These are phyloP conservation scores for Parafenestella ontariensis DNA, from an alignment of 2,329 filamentous ascomycete genomes.

Conservation along the genomic window DNA sequence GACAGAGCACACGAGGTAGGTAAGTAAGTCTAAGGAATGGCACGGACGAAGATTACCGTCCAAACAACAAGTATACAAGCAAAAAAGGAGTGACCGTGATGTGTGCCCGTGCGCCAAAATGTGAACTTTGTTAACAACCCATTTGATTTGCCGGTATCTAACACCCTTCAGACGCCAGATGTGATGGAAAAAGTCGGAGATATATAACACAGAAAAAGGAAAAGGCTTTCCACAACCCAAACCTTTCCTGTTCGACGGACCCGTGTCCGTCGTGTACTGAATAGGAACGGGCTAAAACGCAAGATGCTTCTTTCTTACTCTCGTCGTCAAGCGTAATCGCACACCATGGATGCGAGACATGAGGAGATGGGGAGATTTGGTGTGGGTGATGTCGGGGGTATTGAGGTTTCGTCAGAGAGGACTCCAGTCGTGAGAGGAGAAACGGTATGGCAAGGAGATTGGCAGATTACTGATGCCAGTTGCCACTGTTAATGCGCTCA, in stretches of 20 bases:
- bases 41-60: slow-evolving; percentile 16
- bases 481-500: slow-evolving; percentile 7
- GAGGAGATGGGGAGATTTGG: slow-evolving; percentile 20
- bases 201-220: slow-evolving; percentile 32
- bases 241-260: neutral
- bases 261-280: slow-evolving; percentile 3
- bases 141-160: slow-evolving; percentile 23
- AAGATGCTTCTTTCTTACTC: slow-evolving; percentile 30
- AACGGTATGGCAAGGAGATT: slow-evolving; percentile 9
- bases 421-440: slow-evolving; percentile 17
- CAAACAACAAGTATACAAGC: slow-evolving; percentile 6
- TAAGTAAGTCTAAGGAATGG: slow-evolving; percentile 4
- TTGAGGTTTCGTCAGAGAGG: slow-evolving; percentile 18
- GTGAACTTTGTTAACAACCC: slow-evolving; percentile 14
- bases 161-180: slow-evolving; percentile 16
- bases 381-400: slow-evolving; percentile 16
- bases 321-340: slow-evolving; percentile 38
- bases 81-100: slow-evolving; percentile 16
- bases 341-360: slow-evolving; percentile 25
- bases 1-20: neutral
- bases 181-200: slow-evolving; percentile 16
- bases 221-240: slow-evolving; percentile 8
- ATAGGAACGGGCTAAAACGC: slow-evolving; percentile 25
- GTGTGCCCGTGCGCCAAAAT: neutral
- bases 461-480: slow-evolving; percentile 2